phyloP scores from a whole-genome alignment of 129 eudicot genomes.

The Flaveria robusta region DNA sequence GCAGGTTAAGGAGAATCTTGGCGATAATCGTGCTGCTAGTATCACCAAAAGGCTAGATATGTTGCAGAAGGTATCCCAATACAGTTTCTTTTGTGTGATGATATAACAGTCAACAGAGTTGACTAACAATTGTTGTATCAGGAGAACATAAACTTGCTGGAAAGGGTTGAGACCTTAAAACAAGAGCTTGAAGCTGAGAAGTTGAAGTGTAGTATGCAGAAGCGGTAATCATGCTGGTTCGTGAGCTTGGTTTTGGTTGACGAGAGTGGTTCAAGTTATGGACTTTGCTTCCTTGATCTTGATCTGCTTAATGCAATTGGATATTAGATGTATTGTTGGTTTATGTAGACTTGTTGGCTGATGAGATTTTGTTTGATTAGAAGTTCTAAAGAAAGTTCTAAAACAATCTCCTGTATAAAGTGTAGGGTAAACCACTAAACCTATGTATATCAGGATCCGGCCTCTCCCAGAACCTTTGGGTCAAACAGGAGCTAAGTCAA shows the following conservation, averaged over 20 bases:
- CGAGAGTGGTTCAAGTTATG: neutral
- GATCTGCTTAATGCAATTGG: neutral
- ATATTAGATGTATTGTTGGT: neutral
- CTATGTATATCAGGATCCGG: no score
- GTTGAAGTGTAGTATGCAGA: conserved; percentile 65
- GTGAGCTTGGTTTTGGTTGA: neutral
- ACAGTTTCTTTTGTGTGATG: neutral
- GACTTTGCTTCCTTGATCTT: neutral
- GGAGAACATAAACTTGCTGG: conserved; percentile 87
- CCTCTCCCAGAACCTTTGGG: no score
- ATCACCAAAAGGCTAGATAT: conserved; percentile 53
- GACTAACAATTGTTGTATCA: conserved; percentile 22
- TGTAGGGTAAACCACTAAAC: no score
- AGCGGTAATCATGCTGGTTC: conserved; percentile 21
- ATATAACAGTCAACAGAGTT: neutral
- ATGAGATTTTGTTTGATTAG: conserved; percentile 7
- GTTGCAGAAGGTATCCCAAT: conserved; percentile 70
- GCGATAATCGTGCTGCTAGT: conserved; percentile 25
- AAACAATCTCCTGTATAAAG: no score
- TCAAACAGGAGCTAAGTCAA: no score
- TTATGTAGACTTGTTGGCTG: neutral
- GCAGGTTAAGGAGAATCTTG: conserved; percentile 54
- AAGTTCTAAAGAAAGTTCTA: neutral
- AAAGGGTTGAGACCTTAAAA: conserved; percentile 66
- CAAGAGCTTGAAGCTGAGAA: conserved; percentile 87